Base-by-base conservation (phyloP, 1,139 yeast species). In the Pichia sp. region DNA sequence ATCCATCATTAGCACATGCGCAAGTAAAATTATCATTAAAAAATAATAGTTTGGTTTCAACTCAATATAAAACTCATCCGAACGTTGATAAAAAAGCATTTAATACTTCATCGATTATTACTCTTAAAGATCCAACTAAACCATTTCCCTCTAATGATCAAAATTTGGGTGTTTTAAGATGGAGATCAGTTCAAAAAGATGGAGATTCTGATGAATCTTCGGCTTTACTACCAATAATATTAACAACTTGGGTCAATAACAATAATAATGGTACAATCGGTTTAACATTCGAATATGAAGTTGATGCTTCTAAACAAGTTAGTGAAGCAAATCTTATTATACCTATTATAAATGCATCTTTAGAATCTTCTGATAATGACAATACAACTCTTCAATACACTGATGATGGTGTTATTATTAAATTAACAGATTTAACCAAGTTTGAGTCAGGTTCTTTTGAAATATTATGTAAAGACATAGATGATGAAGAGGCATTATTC, bases 51-150 rank as follows among this genome's bases (percentile, higher is more conserved):
- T 66, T 72, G 26, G 62, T 72, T 35, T 78, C 78, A 34, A 75
- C 80, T 48, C 92, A 83, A 64, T 92, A 80, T 73, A 90, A 90
- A 67, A 88, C 97, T 32, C 97, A 92, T 70, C 98, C 98, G 54
- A 89, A 90, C 65, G 95, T 92, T 56, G 97, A 92, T 70, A 83
- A 87, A 63, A 72, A 72, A 44, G 68, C 79, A 60, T 92, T 90
- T 66, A 73, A 76, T 43, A 66, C 74, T 29, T 67, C 73, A 33
- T 74, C 77, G 54, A 68, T 77, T 40, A 81, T 92, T 62, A 84
- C 85, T 1, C 78, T 90, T 60, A 87, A 86, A 64, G 95, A 89
- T 63, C 72, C 80, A 48, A 65, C 77, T 40, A 86, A 88, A 61
- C 78, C 89, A 32, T 90, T 92, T 78, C 97, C 97, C 42, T 74